Percentiles rank a stretch among this genome's conserved stretches.
These are phyloP conservation scores for Candida pini DNA, from an alignment of 805 yeast species.

Conservation along the genomic window DNA sequence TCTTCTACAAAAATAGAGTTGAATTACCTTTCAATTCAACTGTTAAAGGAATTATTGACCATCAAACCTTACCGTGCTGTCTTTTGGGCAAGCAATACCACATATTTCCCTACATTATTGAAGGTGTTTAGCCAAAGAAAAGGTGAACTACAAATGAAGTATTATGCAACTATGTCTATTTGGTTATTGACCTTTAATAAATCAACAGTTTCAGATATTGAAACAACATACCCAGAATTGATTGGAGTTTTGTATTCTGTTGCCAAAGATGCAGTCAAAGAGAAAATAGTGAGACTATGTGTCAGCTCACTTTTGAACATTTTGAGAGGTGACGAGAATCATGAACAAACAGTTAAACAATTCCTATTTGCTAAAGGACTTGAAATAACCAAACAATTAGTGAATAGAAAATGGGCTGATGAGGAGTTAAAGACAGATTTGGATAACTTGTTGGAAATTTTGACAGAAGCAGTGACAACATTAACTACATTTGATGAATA, in stretches of 20 bases:
- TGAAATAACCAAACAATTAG: constrained; percentile 58
- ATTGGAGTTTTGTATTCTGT: constrained; percentile 49
- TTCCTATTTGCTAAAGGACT: constrained; percentile 71
- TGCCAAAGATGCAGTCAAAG: constrained; percentile 81
- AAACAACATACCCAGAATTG: constrained; percentile 47
- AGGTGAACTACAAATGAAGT: constrained; percentile 73
- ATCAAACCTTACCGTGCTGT: constrained; percentile 46
- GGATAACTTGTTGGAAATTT: constrained; percentile 45
- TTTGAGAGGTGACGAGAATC: constrained; percentile 34
- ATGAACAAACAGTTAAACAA: constrained; percentile 52
- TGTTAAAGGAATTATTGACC: constrained; percentile 55
- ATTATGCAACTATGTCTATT: constrained; percentile 66
- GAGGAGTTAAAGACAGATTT: constrained; percentile 82
- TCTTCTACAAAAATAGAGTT: constrained; percentile 39
- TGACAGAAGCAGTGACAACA: constrained; percentile 67
- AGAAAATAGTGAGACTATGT: constrained; percentile 83
- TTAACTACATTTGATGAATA: constrained; percentile 93
- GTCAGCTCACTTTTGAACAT: constrained; percentile 67
- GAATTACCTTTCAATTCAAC: constrained; percentile 60
- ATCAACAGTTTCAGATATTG: constrained; percentile 41
- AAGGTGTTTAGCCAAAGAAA: constrained; percentile 37
- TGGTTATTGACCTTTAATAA: constrained; percentile 83
- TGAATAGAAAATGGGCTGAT: constrained; percentile 90
- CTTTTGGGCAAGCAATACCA: constrained; percentile 41
- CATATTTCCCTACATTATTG: constrained; percentile 45